Percentiles rank a stretch among this genome's conserved stretches.
Evolutionary conservation across 768 basidiomycete genomes (phyloP).

Genomic region (Clitopilus passeckerianus): DNA sequence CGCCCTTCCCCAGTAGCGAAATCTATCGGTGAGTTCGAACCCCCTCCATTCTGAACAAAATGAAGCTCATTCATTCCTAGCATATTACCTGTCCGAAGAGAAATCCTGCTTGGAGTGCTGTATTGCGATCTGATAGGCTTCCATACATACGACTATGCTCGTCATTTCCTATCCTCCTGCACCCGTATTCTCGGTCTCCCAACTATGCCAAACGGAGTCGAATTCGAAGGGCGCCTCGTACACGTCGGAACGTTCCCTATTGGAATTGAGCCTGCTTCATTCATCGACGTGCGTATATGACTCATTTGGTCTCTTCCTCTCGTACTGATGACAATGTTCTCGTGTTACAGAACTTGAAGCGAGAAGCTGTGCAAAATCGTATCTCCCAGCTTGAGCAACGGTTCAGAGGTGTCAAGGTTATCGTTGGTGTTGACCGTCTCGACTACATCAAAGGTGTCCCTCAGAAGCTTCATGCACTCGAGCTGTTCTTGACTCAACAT

Average conservation of each 20-base stretch:
- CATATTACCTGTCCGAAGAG: slow-evolving; percentile 93
- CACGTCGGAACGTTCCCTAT: slow-evolving; percentile 99
- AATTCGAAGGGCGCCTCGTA: slow-evolving; percentile 91
- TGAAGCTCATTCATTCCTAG: slow-evolving; percentile 34
- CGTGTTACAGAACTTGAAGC: slow-evolving; percentile 62
- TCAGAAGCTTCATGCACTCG: slow-evolving; percentile 94
- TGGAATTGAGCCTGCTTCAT: slow-evolving; percentile 93
- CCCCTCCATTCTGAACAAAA: not conserved
- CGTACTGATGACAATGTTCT: slow-evolving; percentile 3
- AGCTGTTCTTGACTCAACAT: slow-evolving; percentile 94
- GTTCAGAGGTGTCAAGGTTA: slow-evolving; percentile 93
- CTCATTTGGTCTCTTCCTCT: not conserved
- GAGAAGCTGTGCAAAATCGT: slow-evolving; percentile 75
- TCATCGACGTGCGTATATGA: slow-evolving; percentile 56
- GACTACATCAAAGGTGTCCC: slow-evolving; percentile 99
- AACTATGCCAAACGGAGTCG: slow-evolving; percentile 97
- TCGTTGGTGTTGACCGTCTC: slow-evolving; percentile 96
- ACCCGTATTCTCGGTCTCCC: slow-evolving; percentile 92
- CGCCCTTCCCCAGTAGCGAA: slow-evolving; percentile 96
- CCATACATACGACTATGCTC: slow-evolving; percentile 99
- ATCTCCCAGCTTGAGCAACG: slow-evolving; percentile 80
- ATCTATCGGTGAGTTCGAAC: slow-evolving; percentile 75
- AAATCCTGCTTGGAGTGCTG: slow-evolving; percentile 93
- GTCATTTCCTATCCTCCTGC: slow-evolving; percentile 98
- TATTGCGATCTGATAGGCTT: slow-evolving; percentile 98